Evolutionary conservation across 352 stramenopile species (phyloP).

Genomic region (Globisporangium takayamanum): DNA sequence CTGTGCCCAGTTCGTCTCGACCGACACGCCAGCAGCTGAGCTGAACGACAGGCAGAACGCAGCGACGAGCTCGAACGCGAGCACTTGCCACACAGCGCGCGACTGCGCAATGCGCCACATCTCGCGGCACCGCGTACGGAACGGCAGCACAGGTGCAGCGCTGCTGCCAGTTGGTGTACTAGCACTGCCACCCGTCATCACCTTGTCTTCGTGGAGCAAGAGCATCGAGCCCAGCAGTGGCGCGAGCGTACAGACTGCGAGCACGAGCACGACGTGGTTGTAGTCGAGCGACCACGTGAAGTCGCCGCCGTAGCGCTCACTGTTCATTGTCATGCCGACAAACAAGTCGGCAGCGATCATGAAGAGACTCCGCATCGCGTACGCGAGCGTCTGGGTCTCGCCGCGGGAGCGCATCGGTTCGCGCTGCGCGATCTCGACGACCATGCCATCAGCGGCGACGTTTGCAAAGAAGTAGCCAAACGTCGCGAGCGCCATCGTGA

Average conservation of each 20-base stretch:
- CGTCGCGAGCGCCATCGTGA: slow-evolving; percentile 72
- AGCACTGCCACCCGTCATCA: neutral
- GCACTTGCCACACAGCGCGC: slow-evolving; percentile 67
- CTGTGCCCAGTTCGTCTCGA: slow-evolving; percentile 55
- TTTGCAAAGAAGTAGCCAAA: slow-evolving; percentile 86
- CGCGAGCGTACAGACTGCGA: slow-evolving; percentile 28
- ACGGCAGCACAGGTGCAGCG: slow-evolving; percentile 11
- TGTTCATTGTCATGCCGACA: slow-evolving; percentile 40
- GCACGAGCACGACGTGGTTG: slow-evolving; percentile 32
- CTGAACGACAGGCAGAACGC: slow-evolving; percentile 50
- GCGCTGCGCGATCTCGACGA: slow-evolving; percentile 65
- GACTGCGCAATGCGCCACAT: slow-evolving; percentile 62
- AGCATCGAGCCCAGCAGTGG: slow-evolving; percentile 43
- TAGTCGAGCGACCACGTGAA: slow-evolving; percentile 41
- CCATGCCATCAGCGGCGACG: slow-evolving; percentile 73
- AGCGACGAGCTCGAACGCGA: slow-evolving; percentile 59
- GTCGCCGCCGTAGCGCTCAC: slow-evolving; percentile 27
- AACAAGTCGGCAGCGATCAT: slow-evolving; percentile 47
- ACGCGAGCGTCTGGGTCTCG: slow-evolving; percentile 49
- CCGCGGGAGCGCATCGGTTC: slow-evolving; percentile 49
- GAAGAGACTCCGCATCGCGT: slow-evolving; percentile 32
- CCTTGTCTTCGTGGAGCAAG: slow-evolving; percentile 45
- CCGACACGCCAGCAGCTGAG: slow-evolving; percentile 34
- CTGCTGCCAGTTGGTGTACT: slow-evolving; percentile 2
- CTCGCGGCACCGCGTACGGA: slow-evolving; percentile 28